These are phyloP conservation scores for Paramyrothecium roridum DNA, from an alignment of 2,329 filamentous ascomycete species.

Conservation along the genomic window DNA sequence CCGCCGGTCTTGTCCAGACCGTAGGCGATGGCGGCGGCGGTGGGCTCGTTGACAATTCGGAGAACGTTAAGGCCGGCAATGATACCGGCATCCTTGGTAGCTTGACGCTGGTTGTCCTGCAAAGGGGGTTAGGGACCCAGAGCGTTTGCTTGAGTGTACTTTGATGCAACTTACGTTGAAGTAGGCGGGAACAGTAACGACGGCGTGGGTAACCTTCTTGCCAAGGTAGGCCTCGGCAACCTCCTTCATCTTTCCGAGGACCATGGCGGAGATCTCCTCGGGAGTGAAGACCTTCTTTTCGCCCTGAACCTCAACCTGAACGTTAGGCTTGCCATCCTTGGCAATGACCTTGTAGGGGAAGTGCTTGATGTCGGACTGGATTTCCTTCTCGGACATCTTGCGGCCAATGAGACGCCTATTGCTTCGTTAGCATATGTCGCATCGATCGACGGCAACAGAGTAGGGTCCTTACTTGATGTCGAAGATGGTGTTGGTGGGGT, in stretches of 20 bases:
- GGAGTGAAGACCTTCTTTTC: slow-evolving; percentile 71
- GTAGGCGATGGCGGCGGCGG: slow-evolving; percentile 91
- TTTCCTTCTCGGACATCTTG: slow-evolving; percentile 79
- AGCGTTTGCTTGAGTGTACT: not conserved
- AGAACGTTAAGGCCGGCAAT: slow-evolving; percentile 94
- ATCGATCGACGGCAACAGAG: not conserved
- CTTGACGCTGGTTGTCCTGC: slow-evolving; percentile 86
- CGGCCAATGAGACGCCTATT: slow-evolving; percentile 77
- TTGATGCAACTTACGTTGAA: slow-evolving; percentile 63
- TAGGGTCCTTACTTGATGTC: slow-evolving; percentile 71
- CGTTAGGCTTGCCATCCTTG: slow-evolving; percentile 85
- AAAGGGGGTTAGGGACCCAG: not conserved
- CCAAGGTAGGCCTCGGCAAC: slow-evolving; percentile 75
- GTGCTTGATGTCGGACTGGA: slow-evolving; percentile 94
- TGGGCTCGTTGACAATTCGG: slow-evolving; percentile 95
- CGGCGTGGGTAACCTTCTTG: slow-evolving; percentile 81
- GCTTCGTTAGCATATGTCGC: slow-evolving; percentile 11
- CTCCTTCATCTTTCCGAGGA: slow-evolving; percentile 82
- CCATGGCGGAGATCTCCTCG: slow-evolving; percentile 78
- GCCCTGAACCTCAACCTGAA: slow-evolving; percentile 69
- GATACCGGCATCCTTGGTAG: slow-evolving; percentile 89
- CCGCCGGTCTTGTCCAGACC: slow-evolving; percentile 82
- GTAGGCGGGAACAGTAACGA: slow-evolving; percentile 94
- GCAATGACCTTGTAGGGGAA: slow-evolving; percentile 93
- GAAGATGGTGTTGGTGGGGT: slow-evolving; percentile 73